Base-by-base conservation (phyloP, 495 filamentous ascomycete species). In the Sordaria brevicollis region DNA sequence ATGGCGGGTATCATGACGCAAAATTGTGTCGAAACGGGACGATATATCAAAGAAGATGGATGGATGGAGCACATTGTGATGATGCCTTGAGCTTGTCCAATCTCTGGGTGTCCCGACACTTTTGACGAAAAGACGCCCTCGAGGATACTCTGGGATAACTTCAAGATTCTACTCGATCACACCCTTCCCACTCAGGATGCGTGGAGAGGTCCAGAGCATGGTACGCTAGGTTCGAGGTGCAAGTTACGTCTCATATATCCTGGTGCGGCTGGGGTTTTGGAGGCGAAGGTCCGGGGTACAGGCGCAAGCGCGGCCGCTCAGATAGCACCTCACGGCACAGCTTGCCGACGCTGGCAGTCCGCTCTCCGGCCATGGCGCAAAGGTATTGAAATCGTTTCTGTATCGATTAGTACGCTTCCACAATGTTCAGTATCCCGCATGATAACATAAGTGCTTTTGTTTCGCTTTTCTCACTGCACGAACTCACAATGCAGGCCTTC, bases 281-380 rank as follows among this genome's bases (percentile, higher is more conserved):
- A 79, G 75, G 78, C 77, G 79, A 78, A 74, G 43, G 65, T 70
- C 67, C 57, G 65, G 69, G 72, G 69, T 13, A 66, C 69, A 65
- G 70, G 71, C 70, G 73, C 71, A 75, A 72, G 76, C 71, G 71
- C 72, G 68, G 72, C 71, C 73, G 72, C 68, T 69, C 29, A 35
- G 38, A 41, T 29, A 37, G 17, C 29, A 70, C 68, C 73, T 74
- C 71, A 68, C 54, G 70, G 70, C 68, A 70, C 74, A 72, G 67
- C 25, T 74, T 72, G 68, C 70, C 69, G 29, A 67, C 41, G 69
- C 71, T 70, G 73, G 65, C 29, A 69, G 69, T 35, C 70, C 71
- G 38, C n/a, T 74, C 73, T 75, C 54, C 43, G 67, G 70, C 70
- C 68, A 68, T 34, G 65, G 65, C 68, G 69, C 68, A 39, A 34